Evolutionary conservation across 805 yeast genomes (phyloP).

Genomic region (Saccharomycopsis selenospora): DNA sequence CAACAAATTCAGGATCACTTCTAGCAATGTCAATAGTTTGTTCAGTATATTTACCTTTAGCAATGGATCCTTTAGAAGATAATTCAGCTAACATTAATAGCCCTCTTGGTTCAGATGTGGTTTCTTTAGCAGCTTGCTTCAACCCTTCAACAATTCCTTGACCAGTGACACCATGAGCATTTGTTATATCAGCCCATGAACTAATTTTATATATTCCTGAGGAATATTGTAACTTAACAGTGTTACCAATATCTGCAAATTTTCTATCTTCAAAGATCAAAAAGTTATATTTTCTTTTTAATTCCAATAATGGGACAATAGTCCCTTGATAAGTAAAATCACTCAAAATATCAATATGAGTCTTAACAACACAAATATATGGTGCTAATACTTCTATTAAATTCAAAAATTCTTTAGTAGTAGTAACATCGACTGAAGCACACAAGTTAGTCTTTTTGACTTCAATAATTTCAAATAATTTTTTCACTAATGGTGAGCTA

Average conservation of each 20-base stretch:
- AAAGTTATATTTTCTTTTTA: conserved; percentile 78
- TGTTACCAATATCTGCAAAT: conserved; percentile 97
- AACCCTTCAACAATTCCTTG: conserved; percentile 87
- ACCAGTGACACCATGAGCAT: conserved; percentile 97
- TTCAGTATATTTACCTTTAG: conserved; percentile 83
- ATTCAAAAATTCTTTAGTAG: conserved; percentile 64
- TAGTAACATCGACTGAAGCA: conserved; percentile 87
- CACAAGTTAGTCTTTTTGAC: conserved; percentile 80
- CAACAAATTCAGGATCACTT: conserved; percentile 78
- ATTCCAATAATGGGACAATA: conserved; percentile 59
- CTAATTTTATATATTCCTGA: conserved; percentile 89
- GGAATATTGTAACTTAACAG: conserved; percentile 88
- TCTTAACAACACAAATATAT: conserved; percentile 81
- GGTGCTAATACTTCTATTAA: conserved; percentile 84
- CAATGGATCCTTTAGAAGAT: conserved; percentile 88
- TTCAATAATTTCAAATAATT: conserved; percentile 68
- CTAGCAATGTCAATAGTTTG: conserved; percentile 88
- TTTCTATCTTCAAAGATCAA: conserved; percentile 95
- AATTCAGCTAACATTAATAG: conserved; percentile 92
- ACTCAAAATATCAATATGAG: conserved; percentile 88
- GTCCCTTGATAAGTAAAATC: conserved; percentile 83
- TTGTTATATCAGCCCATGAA: conserved; percentile 93
- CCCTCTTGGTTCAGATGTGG: conserved; percentile 75
- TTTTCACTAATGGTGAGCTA: conserved; percentile 70
- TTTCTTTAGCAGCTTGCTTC: conserved; percentile 64